A percentile compares a stretch with the other conserved stretches of the same genome.
Conservation (phyloP, 2,329 filamentous ascomycete species). For the Fusarium torulosum region DNA sequence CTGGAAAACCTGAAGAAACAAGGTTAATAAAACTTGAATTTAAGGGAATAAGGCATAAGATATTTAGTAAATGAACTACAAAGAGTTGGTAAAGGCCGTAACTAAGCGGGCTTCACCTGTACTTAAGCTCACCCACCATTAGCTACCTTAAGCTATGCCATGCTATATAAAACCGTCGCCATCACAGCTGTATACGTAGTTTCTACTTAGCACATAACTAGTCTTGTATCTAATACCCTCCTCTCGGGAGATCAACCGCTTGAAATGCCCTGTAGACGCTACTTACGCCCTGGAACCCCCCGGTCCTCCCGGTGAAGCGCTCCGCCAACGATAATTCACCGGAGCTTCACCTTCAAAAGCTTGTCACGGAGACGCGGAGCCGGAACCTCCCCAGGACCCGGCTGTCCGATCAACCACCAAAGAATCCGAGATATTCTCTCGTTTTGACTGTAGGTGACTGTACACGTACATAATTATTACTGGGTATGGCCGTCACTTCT, state of each 20-base stretch:
- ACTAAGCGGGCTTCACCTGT: conserved; percentile 21
- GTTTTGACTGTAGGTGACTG: background rate
- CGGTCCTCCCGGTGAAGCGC: conserved; percentile 21
- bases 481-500: background rate
- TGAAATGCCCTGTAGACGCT: conserved; percentile 12
- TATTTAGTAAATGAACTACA: background rate
- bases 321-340: conserved; percentile 46
- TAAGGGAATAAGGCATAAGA: background rate
- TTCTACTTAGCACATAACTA: background rate
- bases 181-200: conserved; percentile 11
- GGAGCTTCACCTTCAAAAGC: conserved; percentile 31
- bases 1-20: background rate
- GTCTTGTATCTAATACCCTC: conserved; percentile 16
- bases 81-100: background rate
- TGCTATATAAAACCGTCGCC: conserved; percentile 32
- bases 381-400: conserved; percentile 11
- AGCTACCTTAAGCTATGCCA: too few relatives aligned
- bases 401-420: conserved; percentile 23
- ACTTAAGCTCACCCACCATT: conserved; percentile 3
- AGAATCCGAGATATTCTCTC: conserved; percentile 3
- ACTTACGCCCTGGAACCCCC: conserved; percentile 8
- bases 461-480: background rate
- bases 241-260: background rate
- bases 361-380: background rate
- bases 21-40: conserved; percentile 2